Evolutionary conservation across 306 rosid species (phyloP).

Genomic region (Echinosophora koreensis): DNA sequence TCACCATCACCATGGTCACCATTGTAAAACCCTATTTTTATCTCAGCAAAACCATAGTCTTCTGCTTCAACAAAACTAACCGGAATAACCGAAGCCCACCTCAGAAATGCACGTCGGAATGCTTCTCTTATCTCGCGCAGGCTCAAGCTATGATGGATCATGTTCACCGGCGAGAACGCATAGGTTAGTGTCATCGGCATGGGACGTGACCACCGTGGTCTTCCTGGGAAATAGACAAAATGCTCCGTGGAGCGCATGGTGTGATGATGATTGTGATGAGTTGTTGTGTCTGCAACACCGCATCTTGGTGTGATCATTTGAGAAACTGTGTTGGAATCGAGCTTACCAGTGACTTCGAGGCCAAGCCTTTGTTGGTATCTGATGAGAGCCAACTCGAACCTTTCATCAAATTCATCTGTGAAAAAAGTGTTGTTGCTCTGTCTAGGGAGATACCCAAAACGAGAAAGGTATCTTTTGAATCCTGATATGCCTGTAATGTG

Average conservation of each 20-base stretch:
- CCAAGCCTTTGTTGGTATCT: constrained; percentile 62
- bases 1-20: constrained; percentile 91
- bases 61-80: constrained; percentile 63
- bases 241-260: constrained; percentile 46
- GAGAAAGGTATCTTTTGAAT: constrained; percentile 57
- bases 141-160: constrained; percentile 52
- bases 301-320: constrained; percentile 65
- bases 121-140: constrained; percentile 48
- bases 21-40: constrained; percentile 72
- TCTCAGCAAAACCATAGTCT: constrained; percentile 61
- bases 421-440: constrained; percentile 24
- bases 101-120: constrained; percentile 58
- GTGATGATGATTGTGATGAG: background rate
- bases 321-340: constrained; percentile 55
- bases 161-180: constrained; percentile 58
- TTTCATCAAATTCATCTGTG: constrained; percentile 47
- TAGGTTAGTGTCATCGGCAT: constrained; percentile 78
- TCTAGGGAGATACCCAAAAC: constrained; percentile 56
- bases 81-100: constrained; percentile 81
- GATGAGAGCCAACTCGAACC: constrained; percentile 48
- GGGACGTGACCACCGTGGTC: constrained; percentile 73
- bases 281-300: constrained; percentile 55
- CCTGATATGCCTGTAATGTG: constrained; percentile 48
- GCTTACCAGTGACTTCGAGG: constrained; percentile 61
- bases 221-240: constrained; percentile 70